Conservation (phyloP, 2,329 filamentous ascomycete species). For the Fusarium incarnatum region DNA sequence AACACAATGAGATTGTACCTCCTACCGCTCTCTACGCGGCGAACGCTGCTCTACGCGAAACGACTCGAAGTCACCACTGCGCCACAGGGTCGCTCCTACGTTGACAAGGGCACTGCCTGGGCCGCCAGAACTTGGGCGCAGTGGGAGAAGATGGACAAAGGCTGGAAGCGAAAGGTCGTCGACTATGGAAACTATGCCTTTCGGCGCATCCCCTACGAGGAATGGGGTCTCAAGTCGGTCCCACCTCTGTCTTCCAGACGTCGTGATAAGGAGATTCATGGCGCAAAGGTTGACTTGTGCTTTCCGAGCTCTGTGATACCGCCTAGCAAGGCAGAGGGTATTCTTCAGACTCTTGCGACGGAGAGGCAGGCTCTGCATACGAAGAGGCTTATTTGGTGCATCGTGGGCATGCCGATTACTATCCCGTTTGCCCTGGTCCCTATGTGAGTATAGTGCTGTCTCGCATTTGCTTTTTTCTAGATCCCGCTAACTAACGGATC, state of each 20-base stretch:
- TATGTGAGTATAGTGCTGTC: slow-evolving; percentile 69
- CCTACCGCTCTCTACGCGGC: slow-evolving; percentile 89
- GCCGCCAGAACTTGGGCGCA: slow-evolving; percentile 82
- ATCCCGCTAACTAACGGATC: neutral
- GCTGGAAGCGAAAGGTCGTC: slow-evolving; percentile 91
- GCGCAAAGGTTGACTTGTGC: slow-evolving; percentile 76
- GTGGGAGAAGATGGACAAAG: slow-evolving; percentile 86
- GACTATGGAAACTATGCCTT: slow-evolving; percentile 87
- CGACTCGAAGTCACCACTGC: slow-evolving; percentile 70
- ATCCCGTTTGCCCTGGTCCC: slow-evolving; percentile 86
- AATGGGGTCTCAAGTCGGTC: slow-evolving; percentile 97
- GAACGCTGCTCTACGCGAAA: slow-evolving; percentile 93
- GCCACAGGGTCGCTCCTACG: slow-evolving; percentile 60
- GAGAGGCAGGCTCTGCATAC: slow-evolving; percentile 85
- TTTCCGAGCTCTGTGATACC: slow-evolving; percentile 80
- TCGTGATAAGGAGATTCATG: slow-evolving; percentile 71
- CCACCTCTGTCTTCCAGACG: slow-evolving; percentile 80
- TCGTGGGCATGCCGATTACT: slow-evolving; percentile 84
- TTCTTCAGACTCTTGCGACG: slow-evolving; percentile 78
- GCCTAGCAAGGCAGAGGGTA: slow-evolving; percentile 68
- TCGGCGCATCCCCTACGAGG: slow-evolving; percentile 90
- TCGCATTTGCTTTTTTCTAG: neutral
- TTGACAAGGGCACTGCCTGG: slow-evolving; percentile 77
- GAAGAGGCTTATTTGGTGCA: slow-evolving; percentile 81
- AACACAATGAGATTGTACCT: slow-evolving; percentile 88